Evolutionary conservation across 306 rosid genomes (phyloP).

Genomic region (Purshia tridentata): DNA sequence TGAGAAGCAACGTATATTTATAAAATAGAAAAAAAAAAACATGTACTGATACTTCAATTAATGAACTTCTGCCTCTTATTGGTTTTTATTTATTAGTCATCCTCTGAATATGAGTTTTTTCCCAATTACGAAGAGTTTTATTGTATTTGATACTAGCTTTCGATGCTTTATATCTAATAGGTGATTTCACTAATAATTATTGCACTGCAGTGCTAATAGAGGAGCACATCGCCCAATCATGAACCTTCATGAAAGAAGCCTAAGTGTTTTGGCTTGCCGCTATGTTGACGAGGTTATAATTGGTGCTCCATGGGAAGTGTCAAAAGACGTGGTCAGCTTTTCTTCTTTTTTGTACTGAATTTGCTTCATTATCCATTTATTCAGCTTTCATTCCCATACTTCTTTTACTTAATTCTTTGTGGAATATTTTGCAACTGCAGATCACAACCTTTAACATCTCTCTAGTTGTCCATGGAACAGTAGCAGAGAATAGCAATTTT

Average conservation of each 20-base stretch:
- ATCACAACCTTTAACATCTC: slow-evolving; percentile 88
- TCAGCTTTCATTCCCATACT: slow-evolving; percentile 9
- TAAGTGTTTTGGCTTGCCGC: slow-evolving; percentile 96
- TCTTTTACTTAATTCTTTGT: too few relatives aligned
- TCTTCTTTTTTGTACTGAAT: slow-evolving; percentile 5
- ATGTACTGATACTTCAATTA: background rate
- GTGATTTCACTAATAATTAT: slow-evolving; percentile 11
- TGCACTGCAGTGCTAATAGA: slow-evolving; percentile 61
- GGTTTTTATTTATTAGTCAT: background rate
- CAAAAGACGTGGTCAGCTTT: slow-evolving; percentile 78
- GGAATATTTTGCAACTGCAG: slow-evolving; percentile 42
- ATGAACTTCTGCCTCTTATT: background rate
- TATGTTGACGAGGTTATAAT: slow-evolving; percentile 97
- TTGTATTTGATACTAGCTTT: background rate
- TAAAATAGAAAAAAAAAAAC: background rate
- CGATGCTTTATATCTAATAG: background rate
- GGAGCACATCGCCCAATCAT: slow-evolving; percentile 97
- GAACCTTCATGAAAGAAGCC: slow-evolving; percentile 98
- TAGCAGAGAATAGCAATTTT: slow-evolving; percentile 80
- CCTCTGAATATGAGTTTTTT: background rate
- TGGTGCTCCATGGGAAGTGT: slow-evolving; percentile 95
- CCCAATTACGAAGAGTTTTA: background rate
- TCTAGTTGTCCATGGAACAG: slow-evolving; percentile 83
- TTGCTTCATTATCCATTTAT: slow-evolving; percentile 5
- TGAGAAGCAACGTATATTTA: background rate